These are phyloP conservation scores for Candida pini DNA, from an alignment of 805 yeast species.

Conservation along the genomic window DNA sequence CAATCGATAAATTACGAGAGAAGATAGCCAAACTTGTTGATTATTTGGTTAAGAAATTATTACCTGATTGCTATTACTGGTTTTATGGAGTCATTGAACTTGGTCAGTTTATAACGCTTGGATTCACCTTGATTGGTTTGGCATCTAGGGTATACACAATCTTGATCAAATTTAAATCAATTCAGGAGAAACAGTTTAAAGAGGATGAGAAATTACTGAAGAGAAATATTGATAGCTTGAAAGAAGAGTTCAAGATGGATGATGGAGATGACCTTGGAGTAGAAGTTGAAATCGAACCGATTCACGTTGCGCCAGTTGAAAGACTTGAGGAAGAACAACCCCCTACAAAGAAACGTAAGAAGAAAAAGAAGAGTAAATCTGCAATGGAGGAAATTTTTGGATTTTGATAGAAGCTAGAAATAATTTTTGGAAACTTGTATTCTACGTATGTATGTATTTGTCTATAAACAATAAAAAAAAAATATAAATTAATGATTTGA, in stretches of 20 bases:
- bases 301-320: conserved; percentile 9
- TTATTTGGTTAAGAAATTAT: conserved; percentile 30
- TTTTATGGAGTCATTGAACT: conserved; percentile 64
- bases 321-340: conserved; percentile 5
- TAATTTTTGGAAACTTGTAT: background rate
- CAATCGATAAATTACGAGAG: conserved; percentile 5
- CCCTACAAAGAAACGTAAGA: conserved; percentile 12
- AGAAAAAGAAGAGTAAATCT: conserved; percentile 42
- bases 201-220: background rate
- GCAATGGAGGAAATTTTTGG: conserved; percentile 79
- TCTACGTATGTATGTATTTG: background rate
- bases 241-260: background rate
- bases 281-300: conserved; percentile 17
- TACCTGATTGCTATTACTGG: conserved; percentile 48
- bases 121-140: conserved; percentile 59
- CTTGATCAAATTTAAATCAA: conserved; percentile 18
- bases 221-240: background rate
- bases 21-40: conserved; percentile 4
- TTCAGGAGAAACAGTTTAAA: conserved; percentile 7
- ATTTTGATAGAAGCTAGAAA: conserved; percentile 17
- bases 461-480: background rate
- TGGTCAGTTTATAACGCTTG: conserved; percentile 74
- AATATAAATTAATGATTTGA: no score
- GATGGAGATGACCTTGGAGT: conserved; percentile 5
- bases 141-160: conserved; percentile 38